These are phyloP conservation scores for Penicillium steckii DNA, from an alignment of 495 filamentous ascomycete genomes.

Conservation along the genomic window DNA sequence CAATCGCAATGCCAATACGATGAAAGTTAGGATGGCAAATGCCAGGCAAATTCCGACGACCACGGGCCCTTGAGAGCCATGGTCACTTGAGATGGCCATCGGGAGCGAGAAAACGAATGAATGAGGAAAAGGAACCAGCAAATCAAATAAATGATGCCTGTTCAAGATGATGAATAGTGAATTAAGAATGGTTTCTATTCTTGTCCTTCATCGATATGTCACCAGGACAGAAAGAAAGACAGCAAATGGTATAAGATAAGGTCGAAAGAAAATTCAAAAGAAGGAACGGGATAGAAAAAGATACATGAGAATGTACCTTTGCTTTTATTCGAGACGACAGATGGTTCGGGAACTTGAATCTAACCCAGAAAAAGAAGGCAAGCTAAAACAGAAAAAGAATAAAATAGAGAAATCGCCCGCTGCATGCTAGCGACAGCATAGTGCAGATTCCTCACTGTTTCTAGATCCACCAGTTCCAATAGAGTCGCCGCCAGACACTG, in stretches of 20 bases:
- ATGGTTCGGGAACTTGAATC: neutral
- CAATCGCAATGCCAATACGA: constrained; percentile 35
- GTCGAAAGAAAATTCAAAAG: neutral
- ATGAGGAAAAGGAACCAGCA: neutral
- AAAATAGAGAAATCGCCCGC: neutral
- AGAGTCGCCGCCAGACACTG: neutral
- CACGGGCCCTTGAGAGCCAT: constrained; percentile 31
- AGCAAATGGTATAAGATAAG: neutral
- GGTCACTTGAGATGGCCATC: constrained; percentile 16
- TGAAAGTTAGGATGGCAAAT: constrained; percentile 34
- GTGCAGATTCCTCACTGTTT: constrained; percentile 11
- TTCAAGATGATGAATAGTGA: neutral
- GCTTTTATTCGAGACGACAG: constrained; percentile 1
- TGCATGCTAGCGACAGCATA: constrained; percentile 1
- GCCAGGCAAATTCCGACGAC: constrained; percentile 31
- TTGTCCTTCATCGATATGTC: neutral
- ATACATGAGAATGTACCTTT: neutral
- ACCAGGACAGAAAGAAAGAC: constrained; percentile 4
- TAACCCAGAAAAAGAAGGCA: neutral
- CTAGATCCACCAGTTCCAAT: constrained; percentile 2
- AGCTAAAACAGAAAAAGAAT: neutral
- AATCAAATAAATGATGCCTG: neutral
- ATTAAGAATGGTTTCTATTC: neutral
- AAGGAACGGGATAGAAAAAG: neutral
- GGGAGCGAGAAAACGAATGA: constrained; percentile 5